Evolutionary conservation across 257 asterid genomes (phyloP).

Genomic region (Nicotiana tomentosiformis): DNA sequence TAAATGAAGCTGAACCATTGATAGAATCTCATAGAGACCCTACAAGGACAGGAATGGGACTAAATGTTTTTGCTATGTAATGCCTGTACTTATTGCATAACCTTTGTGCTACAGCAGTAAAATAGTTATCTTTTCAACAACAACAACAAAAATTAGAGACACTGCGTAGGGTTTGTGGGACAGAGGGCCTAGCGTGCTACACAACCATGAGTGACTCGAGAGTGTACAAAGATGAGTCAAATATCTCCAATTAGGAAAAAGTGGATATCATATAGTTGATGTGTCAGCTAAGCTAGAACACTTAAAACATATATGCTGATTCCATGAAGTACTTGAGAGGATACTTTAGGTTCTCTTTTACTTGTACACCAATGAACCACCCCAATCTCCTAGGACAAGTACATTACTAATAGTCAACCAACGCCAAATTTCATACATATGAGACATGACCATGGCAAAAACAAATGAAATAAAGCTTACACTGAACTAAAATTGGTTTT

Average conservation of each 20-base stretch:
- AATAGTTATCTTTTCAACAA: not conserved
- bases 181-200: not conserved
- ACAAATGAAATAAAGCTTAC: not conserved
- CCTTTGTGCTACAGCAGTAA: not conserved
- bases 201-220: not conserved
- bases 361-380: not conserved
- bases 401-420: not conserved
- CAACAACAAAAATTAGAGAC: not conserved
- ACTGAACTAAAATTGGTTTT: not conserved
- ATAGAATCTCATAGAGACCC: not conserved
- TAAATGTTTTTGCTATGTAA: not conserved
- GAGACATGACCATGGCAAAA: not conserved
- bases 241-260: not conserved
- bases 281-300: not conserved
- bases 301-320: not conserved
- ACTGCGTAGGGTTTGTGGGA: not conserved
- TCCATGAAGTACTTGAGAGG: not conserved
- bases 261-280: not conserved
- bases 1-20: not conserved
- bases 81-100: not conserved
- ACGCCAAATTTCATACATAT: not conserved
- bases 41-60: not conserved
- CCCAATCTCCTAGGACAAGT: not conserved
- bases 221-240: not conserved
- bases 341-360: not conserved